Base-by-base conservation (phyloP, 495 filamentous ascomycete species). In the Aspergillus avenaceus region DNA sequence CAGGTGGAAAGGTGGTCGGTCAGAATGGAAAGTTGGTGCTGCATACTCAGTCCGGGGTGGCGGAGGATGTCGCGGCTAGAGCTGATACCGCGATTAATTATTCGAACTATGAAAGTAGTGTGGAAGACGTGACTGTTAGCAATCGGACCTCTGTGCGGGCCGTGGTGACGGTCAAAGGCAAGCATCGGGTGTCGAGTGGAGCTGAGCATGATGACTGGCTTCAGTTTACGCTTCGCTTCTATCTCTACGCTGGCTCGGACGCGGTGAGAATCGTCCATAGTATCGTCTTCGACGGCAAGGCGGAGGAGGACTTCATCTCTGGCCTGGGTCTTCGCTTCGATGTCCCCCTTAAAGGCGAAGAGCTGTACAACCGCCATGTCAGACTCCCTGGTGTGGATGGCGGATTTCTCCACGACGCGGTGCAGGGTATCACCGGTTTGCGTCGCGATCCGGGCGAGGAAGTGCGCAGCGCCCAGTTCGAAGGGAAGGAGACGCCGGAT, bases 201-300 rank as follows among this genome's bases (percentile, higher is more conserved):
- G 41, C 47, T 21, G 53, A 55, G 18, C 53, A 55, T 27, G 53
- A 59, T 27, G 59, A 63, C 2, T 71, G 62, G 66, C 59, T 75
- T 11, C 68, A 60, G 12, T 75, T 75, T 49, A 60, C 67, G 2
- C 26, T 74, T 11, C 59, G 73, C 4, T 75, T 74, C 47, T 76
- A 75, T 43, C 51, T 75, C 5, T 76, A 75, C 47, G 61, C 67
- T 36, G 52, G 71, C 50, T 71, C 70, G 2, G 64, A 69, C 19
- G 52, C 62, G 1, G 65, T 74, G 21, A 56, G 63, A 22, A 26
- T 67, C 11, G 55, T 74, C 5, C 69, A 76, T 45, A 70, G 61
- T 14, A 50, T 73, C 11, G 38, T 74, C 8, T 71, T 68, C 29
- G 67, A 76, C 41, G 64, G 61, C 4, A 55, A 63, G 4, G 45